These are phyloP conservation scores for Yarrowia keelungensis DNA, from an alignment of 805 yeast genomes.

Conservation along the genomic window DNA sequence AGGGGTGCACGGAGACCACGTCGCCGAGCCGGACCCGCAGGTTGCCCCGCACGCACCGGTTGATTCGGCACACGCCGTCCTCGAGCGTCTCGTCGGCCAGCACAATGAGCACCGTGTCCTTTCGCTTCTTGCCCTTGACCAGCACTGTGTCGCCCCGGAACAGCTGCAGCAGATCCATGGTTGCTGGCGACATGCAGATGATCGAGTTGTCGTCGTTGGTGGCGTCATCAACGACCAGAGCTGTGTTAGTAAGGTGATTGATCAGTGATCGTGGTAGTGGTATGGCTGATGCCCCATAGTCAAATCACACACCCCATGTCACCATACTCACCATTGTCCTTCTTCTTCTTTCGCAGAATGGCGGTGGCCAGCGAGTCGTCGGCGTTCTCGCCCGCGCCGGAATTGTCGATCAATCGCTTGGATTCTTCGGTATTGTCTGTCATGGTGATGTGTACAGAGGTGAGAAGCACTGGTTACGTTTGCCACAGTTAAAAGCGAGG, in stretches of 20 bases:
- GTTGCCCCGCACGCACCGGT: slow-evolving; percentile 95
- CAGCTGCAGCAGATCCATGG: slow-evolving; percentile 92
- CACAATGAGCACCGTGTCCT: slow-evolving; percentile 95
- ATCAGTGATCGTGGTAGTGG: slow-evolving; percentile 42
- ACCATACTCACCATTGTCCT: slow-evolving; percentile 67
- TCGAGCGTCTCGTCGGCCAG: slow-evolving; percentile 96
- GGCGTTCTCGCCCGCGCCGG: slow-evolving; percentile 67
- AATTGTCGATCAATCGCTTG: slow-evolving; percentile 61
- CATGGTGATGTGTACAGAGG: slow-evolving; percentile 30
- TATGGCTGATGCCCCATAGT: neutral
- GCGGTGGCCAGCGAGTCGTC: slow-evolving; percentile 91
- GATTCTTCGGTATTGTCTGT: slow-evolving; percentile 42
- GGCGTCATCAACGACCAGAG: slow-evolving; percentile 95
- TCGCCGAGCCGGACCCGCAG: slow-evolving; percentile 94
- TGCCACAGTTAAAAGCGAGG: slow-evolving; percentile 35
- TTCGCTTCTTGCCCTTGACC: slow-evolving; percentile 97
- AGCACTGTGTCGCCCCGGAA: slow-evolving; percentile 98
- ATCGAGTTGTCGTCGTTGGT: slow-evolving; percentile 96
- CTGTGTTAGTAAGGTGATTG: slow-evolving; percentile 38
- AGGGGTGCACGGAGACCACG: slow-evolving; percentile 86
- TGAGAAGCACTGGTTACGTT: slow-evolving; percentile 11
- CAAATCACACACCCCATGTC: neutral
- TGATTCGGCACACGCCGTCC: slow-evolving; percentile 91
- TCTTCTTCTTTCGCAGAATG: slow-evolving; percentile 95
- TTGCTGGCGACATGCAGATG: slow-evolving; percentile 90